Percentiles rank a stretch among this genome's conserved stretches.
Evolutionary conservation across 129 eudicot species (phyloP).

Genomic region (Kitagawia praeruptora): DNA sequence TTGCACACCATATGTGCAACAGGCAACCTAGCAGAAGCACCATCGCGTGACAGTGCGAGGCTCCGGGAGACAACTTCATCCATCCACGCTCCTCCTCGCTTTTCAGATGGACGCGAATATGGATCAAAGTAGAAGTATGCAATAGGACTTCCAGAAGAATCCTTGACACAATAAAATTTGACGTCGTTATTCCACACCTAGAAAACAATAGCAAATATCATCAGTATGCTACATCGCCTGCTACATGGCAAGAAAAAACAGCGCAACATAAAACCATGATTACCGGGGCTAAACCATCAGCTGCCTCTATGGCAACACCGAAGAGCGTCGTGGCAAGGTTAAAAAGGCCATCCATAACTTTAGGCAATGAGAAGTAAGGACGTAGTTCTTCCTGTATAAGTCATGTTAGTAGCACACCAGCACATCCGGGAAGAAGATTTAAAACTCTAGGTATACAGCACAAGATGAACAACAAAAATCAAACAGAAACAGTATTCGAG

Average conservation of each 20-base stretch:
- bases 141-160: conserved; percentile 64
- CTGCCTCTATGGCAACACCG: conserved; percentile 62
- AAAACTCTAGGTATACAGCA: background rate
- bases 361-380: conserved; percentile 89
- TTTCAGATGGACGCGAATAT: conserved; percentile 91
- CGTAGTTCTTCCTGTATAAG: conserved; percentile 78
- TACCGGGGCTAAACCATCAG: conserved; percentile 91
- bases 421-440: background rate
- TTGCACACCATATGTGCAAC: conserved; percentile 98
- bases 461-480: background rate
- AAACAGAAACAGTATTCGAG: background rate
- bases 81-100: conserved; percentile 99
- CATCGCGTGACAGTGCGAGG: conserved; percentile 61
- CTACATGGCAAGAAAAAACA: background rate
- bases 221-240: conserved; percentile 1
- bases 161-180: conserved; percentile 71
- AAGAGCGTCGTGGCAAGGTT: conserved; percentile 74
- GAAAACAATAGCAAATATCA: conserved; percentile 6
- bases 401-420: conserved; percentile 14
- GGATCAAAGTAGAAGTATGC: conserved; percentile 97
- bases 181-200: conserved; percentile 94
- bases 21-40: conserved; percentile 73
- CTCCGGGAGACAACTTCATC: conserved; percentile 88
- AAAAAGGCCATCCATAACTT: conserved; percentile 97
- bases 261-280: conserved; percentile 12